These are phyloP conservation scores for Picea glauca DNA, from an alignment of 75 land plant genomes.

Conservation along the genomic window DNA sequence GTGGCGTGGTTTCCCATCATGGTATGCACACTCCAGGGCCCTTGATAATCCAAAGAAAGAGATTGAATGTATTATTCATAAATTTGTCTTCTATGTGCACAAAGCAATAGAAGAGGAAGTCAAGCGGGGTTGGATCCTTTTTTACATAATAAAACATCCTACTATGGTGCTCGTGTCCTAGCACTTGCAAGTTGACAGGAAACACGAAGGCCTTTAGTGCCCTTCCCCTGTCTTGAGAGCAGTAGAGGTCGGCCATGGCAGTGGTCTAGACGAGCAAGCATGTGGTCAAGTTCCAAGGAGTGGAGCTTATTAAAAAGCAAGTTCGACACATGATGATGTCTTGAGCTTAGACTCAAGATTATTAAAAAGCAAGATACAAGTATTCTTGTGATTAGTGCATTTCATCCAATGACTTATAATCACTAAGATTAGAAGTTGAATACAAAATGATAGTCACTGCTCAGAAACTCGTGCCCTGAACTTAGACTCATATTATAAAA, in stretches of 20 bases:
- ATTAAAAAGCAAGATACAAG: too few species aligned
- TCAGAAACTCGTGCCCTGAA: too few species aligned
- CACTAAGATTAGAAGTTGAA: too few species aligned
- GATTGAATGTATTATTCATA: conserved; percentile 75
- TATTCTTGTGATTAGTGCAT: too few species aligned
- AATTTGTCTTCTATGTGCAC: conserved; percentile 74
- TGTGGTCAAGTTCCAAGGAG: conserved; percentile 61
- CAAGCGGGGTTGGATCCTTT: conserved; percentile 49
- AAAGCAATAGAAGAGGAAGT: conserved; percentile 64
- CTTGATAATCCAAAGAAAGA: conserved; percentile 71
- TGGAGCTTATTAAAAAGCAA: conserved; percentile 23
- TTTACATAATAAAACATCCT: conserved; percentile 83
- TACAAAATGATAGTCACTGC: too few species aligned
- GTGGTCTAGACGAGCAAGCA: conserved; percentile 67
- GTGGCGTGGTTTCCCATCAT: conserved; percentile 77
- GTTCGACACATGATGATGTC: too few species aligned
- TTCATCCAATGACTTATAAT: too few species aligned
- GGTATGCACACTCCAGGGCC: conserved; percentile 88
- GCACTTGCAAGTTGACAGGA: conserved; percentile 74
- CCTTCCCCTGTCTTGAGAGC: neutral
- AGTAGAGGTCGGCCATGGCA: conserved; percentile 46
- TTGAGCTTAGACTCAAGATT: too few species aligned
- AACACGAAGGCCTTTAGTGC: conserved; percentile 43
- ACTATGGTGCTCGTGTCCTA: conserved; percentile 56
- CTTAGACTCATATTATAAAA: too few species aligned